These are phyloP conservation scores for Trichosanthes truncata DNA, from an alignment of 306 rosid genomes.

Conservation along the genomic window DNA sequence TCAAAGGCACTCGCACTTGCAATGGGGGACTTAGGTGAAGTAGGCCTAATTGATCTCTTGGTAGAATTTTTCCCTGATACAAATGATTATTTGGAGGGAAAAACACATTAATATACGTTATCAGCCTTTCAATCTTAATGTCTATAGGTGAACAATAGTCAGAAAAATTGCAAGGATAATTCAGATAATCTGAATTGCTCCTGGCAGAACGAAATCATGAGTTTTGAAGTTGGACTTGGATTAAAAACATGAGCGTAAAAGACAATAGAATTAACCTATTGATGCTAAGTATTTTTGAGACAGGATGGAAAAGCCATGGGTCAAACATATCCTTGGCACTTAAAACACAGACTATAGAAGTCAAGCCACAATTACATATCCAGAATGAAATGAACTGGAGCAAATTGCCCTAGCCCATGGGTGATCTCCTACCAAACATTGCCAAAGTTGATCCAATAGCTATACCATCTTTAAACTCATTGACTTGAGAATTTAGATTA, in stretches of 20 bases:
- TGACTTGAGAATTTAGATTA: not conserved
- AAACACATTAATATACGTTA: not conserved
- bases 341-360: not conserved
- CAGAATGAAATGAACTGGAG: not conserved
- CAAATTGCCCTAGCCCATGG: not conserved
- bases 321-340: not conserved
- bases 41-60: slow-evolving; percentile 50
- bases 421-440: not conserved
- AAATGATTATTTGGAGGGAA: not conserved
- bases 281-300: not conserved
- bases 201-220: not conserved
- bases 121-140: not conserved
- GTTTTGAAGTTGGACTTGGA: not conserved
- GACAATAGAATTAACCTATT: not conserved
- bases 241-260: not conserved
- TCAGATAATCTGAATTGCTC: not conserved
- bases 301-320: not conserved
- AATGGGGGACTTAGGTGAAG: slow-evolving; percentile 89
- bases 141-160: not conserved
- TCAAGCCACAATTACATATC: not conserved
- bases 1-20: slow-evolving; percentile 90
- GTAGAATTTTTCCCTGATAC: slow-evolving; percentile 57
- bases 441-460: not conserved
- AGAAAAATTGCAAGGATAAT: not conserved
- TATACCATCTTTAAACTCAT: not conserved